A percentile compares a stretch with the other conserved stretches of the same genome.
These are phyloP conservation scores for Candida ascalaphidarum DNA, from an alignment of 805 yeast species.

Conservation along the genomic window DNA sequence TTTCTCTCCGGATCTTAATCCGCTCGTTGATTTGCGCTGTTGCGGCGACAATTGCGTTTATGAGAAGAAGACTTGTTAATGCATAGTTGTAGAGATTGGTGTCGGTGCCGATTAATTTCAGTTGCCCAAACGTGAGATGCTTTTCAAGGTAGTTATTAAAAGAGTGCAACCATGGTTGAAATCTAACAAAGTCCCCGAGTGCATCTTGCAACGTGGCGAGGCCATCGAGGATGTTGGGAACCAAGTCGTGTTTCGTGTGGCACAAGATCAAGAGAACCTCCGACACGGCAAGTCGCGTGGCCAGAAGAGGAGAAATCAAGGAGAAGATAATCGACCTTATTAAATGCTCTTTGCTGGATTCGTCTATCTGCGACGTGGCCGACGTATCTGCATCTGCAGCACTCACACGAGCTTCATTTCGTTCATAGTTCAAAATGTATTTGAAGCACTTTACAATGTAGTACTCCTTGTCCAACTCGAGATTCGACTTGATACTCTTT, in stretches of 20 bases:
- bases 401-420: too few species aligned
- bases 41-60: conserved; percentile 24
- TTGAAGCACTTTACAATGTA: conserved; percentile 30
- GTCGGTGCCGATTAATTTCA: conserved; percentile 7
- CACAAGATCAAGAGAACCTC: conserved; percentile 32
- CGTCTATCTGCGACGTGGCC: conserved; percentile 2
- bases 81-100: conserved; percentile 21
- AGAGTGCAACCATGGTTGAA: conserved; percentile 34
- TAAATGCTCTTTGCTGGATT: conserved; percentile 19
- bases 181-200: conserved; percentile 24
- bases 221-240: conserved; percentile 19
- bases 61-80: conserved; percentile 25
- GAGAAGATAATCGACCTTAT: conserved; percentile 29
- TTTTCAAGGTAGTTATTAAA: conserved; percentile 28
- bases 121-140: conserved; percentile 7
- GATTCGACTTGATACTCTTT: conserved; percentile 35
- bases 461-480: conserved; percentile 33
- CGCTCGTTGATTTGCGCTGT: conserved; percentile 18
- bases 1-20: conserved; percentile 23
- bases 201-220: conserved; percentile 25
- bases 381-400: conserved; percentile 4
- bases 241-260: conserved; percentile 12
- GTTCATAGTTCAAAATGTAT: conserved; percentile 20
- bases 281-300: conserved; percentile 32
- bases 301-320: conserved; percentile 29